phyloP scores from a whole-genome alignment of 192 early-diverging fungal species.

The Backusella macrospora region DNA sequence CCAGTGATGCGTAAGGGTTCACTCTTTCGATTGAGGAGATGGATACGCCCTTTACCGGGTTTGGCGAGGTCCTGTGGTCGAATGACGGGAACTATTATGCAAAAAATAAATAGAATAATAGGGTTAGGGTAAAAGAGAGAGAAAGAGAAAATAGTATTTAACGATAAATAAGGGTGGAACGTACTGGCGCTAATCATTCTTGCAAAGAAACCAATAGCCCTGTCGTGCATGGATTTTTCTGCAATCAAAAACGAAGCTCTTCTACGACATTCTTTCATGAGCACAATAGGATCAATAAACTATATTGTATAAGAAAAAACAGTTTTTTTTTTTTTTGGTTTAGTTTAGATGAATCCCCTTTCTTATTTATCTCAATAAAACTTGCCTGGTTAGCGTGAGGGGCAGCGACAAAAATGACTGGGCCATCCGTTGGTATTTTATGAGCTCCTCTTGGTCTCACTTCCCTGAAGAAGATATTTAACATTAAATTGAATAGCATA shows the following conservation, averaged over 20 bases:
- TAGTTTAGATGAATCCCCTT: background rate
- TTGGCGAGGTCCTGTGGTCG: slow-evolving; percentile 90
- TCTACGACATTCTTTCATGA: slow-evolving; percentile 81
- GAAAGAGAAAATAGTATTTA: background rate
- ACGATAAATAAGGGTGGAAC: slow-evolving; percentile 32
- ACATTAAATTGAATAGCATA: slow-evolving; percentile 66
- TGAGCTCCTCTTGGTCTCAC: slow-evolving; percentile 82
- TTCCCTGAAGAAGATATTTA: slow-evolving; percentile 89
- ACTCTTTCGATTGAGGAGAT: slow-evolving; percentile 62
- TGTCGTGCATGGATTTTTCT: slow-evolving; percentile 86
- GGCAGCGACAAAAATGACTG: slow-evolving; percentile 92
- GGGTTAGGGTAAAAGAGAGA: no score
- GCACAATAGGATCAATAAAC: slow-evolving; percentile 94
- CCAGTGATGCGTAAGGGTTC: slow-evolving; percentile 76
- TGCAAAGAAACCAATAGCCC: slow-evolving; percentile 83
- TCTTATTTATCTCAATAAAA: no score
- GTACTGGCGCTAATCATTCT: slow-evolving; percentile 75
- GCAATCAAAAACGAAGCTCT: slow-evolving; percentile 80
- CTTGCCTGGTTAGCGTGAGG: slow-evolving; percentile 77
- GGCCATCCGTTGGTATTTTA: slow-evolving; percentile 82
- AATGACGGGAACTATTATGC: slow-evolving; percentile 79
- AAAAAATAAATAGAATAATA: no score
- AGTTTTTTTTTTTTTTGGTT: background rate
- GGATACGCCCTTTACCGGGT: slow-evolving; percentile 72
- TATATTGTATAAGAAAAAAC: slow-evolving; percentile 37